phyloP scores from a whole-genome alignment of 371 early-diverging fungal species.

The Rhizopus stolonifer region DNA sequence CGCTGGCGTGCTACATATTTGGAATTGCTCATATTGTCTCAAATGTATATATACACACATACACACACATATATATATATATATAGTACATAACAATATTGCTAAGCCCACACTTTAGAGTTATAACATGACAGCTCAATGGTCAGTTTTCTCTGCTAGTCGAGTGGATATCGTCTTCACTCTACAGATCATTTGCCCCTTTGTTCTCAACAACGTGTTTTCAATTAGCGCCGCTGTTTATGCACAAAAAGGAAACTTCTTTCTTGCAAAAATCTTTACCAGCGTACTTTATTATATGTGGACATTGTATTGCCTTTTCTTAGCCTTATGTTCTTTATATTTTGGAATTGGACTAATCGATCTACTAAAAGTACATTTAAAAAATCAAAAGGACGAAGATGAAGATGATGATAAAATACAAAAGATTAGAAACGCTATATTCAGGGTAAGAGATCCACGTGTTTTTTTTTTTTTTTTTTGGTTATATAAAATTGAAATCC shows the following conservation, averaged over 20 bases:
- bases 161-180: slow-evolving; percentile 27
- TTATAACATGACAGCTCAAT: slow-evolving; percentile 21
- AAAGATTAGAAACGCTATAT: slow-evolving; percentile 9
- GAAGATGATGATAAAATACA: neutral
- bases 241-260: slow-evolving; percentile 26
- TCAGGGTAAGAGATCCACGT: slow-evolving; percentile 10
- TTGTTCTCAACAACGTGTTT: slow-evolving; percentile 38
- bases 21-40: slow-evolving; percentile 42
- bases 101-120: slow-evolving; percentile 16
- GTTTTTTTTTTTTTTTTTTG: neutral
- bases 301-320: slow-evolving; percentile 25
- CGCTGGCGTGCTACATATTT: slow-evolving; percentile 39
- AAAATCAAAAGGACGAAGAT: slow-evolving; percentile 6
- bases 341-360: slow-evolving; percentile 14
- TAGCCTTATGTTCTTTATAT: slow-evolving; percentile 7
- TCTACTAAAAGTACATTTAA: slow-evolving; percentile 12
- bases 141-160: slow-evolving; percentile 23
- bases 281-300: slow-evolving; percentile 31
- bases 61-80: no score
- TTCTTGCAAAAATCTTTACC: slow-evolving; percentile 24
- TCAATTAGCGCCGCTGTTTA: slow-evolving; percentile 29
- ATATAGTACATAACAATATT: slow-evolving; percentile 5
- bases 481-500: no score
- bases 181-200: slow-evolving; percentile 21
- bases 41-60: no score